Evolutionary conservation across 2,329 filamentous ascomycete genomes (phyloP), one percentile per base, ranked within the genome.

Genomic region (Leptographium galeiforme): DNA sequence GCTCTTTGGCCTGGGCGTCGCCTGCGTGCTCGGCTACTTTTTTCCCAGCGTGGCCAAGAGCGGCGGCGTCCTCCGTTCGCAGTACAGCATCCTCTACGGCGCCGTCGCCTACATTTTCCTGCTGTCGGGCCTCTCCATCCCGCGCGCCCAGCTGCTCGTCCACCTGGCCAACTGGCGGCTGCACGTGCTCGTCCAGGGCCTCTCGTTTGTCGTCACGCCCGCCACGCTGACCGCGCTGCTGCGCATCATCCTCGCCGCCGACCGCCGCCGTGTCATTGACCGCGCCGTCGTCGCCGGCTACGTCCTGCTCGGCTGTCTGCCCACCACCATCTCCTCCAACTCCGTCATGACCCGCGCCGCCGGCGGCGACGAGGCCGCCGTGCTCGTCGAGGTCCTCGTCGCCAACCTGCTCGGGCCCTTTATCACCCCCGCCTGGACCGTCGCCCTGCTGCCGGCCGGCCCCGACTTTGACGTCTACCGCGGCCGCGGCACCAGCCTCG

Each of bases 241-340:
- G 18, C 72, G 69, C 57, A 73, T 75, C 55, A 68, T 70, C 51
- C 67, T 77, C 34, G 72, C 69, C 10, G 72, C 71, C 11, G 71
- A 71, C 43, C 68, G 69, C 45, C 63, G 76, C 48, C 66, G 76
- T 1, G 75, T 74, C 25, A 81, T 87, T 61, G 80, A 85, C 53
- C 71, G 77, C 0, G 79, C 80, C 54, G 72, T 88, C 43, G 68
- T 88, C 34, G 76, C 85, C 4, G 84, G 85, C 11, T 78, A 87
- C 63, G 73, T 87, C 4, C 77, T 84, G 41, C 73, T 81, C 2
- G 76, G 79, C n/a, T 84, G 78, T 61, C 77, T 85, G 6, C 83
- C 84, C 1, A 88, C 84, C 0, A 87, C 84, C 0, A 84, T 87
- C 60, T 77, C 81, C 8, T 85, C 80, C 47, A 87, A 87, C 63